Conservation (phyloP, 2,329 filamentous ascomycete genomes). For the Colletotrichum limetticola region DNA sequence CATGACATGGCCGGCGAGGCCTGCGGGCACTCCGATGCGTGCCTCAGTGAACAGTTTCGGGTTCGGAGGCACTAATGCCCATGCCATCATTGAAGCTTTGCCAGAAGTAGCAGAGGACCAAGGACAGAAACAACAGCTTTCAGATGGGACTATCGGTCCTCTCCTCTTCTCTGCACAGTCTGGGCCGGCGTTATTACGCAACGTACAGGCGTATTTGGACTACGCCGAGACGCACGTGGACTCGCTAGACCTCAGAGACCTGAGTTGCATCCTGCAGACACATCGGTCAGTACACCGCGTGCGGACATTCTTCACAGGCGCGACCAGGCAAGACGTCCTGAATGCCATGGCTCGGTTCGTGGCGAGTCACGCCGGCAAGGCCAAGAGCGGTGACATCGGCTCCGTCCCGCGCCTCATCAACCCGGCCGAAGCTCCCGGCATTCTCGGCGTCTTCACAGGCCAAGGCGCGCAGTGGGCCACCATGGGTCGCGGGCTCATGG, state of each 20-base stretch:
- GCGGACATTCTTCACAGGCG: too few species aligned
- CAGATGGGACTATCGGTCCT: conserved; percentile 41
- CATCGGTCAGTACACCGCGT: too few species aligned
- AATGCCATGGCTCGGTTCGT: too few species aligned
- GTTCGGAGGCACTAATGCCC: conserved; percentile 55
- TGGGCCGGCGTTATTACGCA: background rate
- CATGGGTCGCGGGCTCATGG: too few species aligned
- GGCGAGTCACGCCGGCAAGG: too few species aligned
- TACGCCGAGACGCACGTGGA: background rate
- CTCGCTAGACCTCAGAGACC: background rate
- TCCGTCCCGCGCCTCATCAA: background rate
- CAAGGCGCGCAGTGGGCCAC: conserved; percentile 44
- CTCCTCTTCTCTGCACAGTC: conserved; percentile 35
- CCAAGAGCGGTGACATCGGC: too few species aligned
- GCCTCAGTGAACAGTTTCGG: conserved; percentile 47
- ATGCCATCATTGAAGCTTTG: too few species aligned
- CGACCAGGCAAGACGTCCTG: too few species aligned
- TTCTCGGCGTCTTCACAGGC: conserved; percentile 43
- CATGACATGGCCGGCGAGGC: background rate
- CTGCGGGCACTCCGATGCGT: background rate
- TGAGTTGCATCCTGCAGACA: background rate
- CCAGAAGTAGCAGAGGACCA: too few species aligned
- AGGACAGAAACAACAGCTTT: too few species aligned
- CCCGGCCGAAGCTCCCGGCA: background rate
- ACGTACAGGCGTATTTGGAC: background rate